Conservation (phyloP, 331 rosid species). For the Saraca asoca region DNA sequence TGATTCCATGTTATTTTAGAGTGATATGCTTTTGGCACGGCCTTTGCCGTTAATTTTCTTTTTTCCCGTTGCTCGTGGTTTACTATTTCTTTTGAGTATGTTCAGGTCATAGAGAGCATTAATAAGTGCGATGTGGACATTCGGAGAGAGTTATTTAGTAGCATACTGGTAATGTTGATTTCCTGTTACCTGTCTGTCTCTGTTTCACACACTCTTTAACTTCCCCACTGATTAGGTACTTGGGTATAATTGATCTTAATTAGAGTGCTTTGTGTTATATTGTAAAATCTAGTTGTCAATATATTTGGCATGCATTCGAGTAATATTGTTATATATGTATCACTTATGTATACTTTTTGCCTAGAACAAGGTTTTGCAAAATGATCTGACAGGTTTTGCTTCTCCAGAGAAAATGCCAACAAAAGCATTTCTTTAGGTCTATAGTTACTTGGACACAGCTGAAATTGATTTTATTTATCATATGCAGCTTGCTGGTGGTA, state of each 20-base stretch:
- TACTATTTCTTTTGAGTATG: conserved; percentile 24
- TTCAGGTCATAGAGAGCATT: conserved; percentile 93
- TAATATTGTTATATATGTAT: conserved; percentile 12
- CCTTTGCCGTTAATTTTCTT: not conserved
- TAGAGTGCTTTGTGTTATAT: conserved; percentile 16
- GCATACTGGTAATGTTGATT: conserved; percentile 75
- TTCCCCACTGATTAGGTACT: not conserved
- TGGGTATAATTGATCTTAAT: conserved; percentile 9
- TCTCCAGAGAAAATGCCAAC: conserved; percentile 1
- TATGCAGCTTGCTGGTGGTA: conserved; percentile 95
- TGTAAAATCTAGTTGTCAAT: conserved; percentile 5
- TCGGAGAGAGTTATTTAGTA: conserved; percentile 91
- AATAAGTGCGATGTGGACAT: conserved; percentile 96
- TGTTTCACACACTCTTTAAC: too few relatives aligned
- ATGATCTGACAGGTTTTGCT: not conserved
- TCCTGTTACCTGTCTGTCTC: not conserved
- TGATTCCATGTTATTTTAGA: conserved; percentile 28
- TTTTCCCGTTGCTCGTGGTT: conserved; percentile 26
- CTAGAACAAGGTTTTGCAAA: not conserved
- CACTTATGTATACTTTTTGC: not conserved
- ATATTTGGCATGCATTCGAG: conserved; percentile 1
- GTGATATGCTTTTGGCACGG: conserved; percentile 1
- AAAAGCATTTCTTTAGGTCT: conserved; percentile 7
- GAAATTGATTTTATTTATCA: conserved; percentile 27
- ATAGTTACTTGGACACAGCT: not conserved